Percentiles rank a stretch among this genome's conserved stretches.
Evolutionary conservation across 129 eudicot genomes (phyloP).

Genomic region (Centaurea solstitialis): DNA sequence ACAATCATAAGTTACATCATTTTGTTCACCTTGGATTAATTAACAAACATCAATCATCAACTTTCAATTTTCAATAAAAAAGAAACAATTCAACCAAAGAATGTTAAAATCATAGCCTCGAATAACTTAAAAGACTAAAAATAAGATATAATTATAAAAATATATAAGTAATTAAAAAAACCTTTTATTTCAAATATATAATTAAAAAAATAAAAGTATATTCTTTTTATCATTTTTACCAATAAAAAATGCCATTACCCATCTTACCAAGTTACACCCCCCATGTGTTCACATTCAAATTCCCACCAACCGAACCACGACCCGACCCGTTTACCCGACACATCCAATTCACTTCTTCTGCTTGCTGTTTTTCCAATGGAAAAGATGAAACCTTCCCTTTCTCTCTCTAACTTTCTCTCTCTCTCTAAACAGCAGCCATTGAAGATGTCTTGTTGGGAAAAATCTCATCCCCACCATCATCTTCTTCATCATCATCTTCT

Average conservation of each 20-base stretch:
- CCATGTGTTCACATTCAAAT: slow-evolving; percentile 24
- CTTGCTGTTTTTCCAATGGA: background rate
- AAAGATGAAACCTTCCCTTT: slow-evolving; percentile 7
- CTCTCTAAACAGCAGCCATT: slow-evolving; percentile 38
- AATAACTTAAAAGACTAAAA: background rate
- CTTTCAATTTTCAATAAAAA: background rate
- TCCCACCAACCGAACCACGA: slow-evolving; percentile 25
- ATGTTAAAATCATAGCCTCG: too few species aligned
- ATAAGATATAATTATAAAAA: background rate
- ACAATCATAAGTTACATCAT: background rate
- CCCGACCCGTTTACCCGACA: slow-evolving; percentile 24
- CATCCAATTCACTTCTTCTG: slow-evolving; percentile 2
- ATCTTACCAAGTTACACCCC: slow-evolving; percentile 28
- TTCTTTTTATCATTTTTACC: background rate
- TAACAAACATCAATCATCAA: background rate
- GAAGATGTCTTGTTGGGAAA: slow-evolving; percentile 65
- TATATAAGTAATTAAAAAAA: background rate
- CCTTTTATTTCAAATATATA: slow-evolving; percentile 20
- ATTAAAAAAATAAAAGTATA: slow-evolving; percentile 14
- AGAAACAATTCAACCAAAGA: background rate
- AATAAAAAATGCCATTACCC: slow-evolving; percentile 28
- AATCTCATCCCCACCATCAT: slow-evolving; percentile 58
- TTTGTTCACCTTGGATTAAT: background rate
- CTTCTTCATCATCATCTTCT: slow-evolving; percentile 49
- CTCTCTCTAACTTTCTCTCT: slow-evolving; percentile 22